Conservation (phyloP, 2,329 filamentous ascomycete species). For the Massarina eburnea region DNA sequence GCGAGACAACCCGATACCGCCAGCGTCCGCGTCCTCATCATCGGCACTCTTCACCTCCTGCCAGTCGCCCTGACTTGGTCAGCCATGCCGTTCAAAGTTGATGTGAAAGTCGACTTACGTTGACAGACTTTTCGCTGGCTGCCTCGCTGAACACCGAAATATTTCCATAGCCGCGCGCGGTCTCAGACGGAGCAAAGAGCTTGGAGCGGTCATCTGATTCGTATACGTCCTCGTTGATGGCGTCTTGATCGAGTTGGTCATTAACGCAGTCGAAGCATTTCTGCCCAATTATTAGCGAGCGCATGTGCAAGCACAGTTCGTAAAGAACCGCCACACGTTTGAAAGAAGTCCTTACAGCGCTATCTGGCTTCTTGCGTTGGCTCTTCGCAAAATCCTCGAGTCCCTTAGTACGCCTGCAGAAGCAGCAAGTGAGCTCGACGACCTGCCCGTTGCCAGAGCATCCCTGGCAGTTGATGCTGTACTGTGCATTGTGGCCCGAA, state of each 20-base stretch:
- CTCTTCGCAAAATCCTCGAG: constrained; percentile 54
- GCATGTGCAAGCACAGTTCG: background rate
- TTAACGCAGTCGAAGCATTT: constrained; percentile 37
- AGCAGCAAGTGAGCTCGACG: constrained; percentile 52
- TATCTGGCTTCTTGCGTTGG: constrained; percentile 50
- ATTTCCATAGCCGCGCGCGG: constrained; percentile 3
- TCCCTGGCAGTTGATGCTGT: constrained; percentile 44
- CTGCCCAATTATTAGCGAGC: constrained; percentile 17
- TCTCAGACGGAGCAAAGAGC: constrained; percentile 22
- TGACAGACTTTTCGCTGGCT: constrained; percentile 17
- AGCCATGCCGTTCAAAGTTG: constrained; percentile 2
- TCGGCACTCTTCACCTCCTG: too few relatives aligned
- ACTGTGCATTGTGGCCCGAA: constrained; percentile 14
- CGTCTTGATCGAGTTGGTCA: constrained; percentile 19
- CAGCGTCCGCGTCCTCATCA: constrained; percentile 8
- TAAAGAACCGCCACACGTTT: too few relatives aligned
- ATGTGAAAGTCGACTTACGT: constrained; percentile 13
- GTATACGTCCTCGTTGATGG: constrained; percentile 33
- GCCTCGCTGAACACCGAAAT: constrained; percentile 24
- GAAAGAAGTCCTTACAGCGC: constrained; percentile 43
- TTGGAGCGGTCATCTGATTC: constrained; percentile 34
- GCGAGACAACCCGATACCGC: constrained; percentile 19
- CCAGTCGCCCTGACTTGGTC: constrained; percentile 15
- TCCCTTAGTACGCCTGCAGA: constrained; percentile 51
- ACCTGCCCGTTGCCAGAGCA: constrained; percentile 47